phyloP scores from a whole-genome alignment of 2,329 filamentous ascomycete species.

The Exophiala mesophila region DNA sequence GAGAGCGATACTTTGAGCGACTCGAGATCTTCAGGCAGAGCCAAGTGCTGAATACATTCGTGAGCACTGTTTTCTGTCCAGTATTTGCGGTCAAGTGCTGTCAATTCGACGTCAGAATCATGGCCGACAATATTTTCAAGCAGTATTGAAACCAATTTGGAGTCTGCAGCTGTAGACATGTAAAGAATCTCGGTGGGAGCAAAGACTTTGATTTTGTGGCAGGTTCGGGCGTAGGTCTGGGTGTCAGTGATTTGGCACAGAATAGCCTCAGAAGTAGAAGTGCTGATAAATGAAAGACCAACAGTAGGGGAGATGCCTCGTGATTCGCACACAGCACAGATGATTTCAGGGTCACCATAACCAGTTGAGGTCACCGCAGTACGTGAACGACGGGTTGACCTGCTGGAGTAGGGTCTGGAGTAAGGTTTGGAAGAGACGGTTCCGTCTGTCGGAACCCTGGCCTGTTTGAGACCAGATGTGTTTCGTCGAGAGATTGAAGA shows the following conservation, averaged over 20 bases:
- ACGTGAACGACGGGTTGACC: constrained; percentile 38
- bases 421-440: too few species aligned
- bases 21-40: constrained; percentile 73
- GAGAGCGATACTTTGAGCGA: constrained; percentile 72
- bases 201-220: constrained; percentile 80
- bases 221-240: constrained; percentile 81
- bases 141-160: constrained; percentile 69
- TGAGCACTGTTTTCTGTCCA: constrained; percentile 78
- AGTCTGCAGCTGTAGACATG: constrained; percentile 67
- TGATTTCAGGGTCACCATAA: constrained; percentile 60
- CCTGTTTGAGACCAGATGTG: too few species aligned
- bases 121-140: constrained; percentile 60
- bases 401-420: constrained; percentile 5
- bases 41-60: constrained; percentile 72
- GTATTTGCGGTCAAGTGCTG: constrained; percentile 66
- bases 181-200: constrained; percentile 76
- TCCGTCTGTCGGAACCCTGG: too few species aligned
- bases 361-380: constrained; percentile 55
- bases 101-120: constrained; percentile 46
- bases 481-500: too few species aligned
- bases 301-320: constrained; percentile 81
- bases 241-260: constrained; percentile 90
- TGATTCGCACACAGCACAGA: constrained; percentile 86
- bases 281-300: constrained; percentile 80
- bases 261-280: constrained; percentile 76